These are phyloP conservation scores for Coprinellus aureogranulatus DNA, from an alignment of 768 basidiomycete genomes.

Conservation along the genomic window DNA sequence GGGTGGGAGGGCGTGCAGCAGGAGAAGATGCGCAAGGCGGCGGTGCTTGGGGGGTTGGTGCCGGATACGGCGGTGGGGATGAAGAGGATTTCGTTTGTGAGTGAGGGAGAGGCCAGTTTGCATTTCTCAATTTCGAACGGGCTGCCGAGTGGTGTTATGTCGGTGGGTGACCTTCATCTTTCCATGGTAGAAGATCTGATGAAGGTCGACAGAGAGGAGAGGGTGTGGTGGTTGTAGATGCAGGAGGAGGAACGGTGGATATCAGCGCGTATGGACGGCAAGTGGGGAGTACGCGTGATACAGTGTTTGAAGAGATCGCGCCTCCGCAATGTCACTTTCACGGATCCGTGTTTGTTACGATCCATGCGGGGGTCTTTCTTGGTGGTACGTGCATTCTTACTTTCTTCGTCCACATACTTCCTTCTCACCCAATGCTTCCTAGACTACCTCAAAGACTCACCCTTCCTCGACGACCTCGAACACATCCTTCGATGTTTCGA, in stretches of 20 bases:
- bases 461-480: slow-evolving; percentile 34
- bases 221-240: slow-evolving; percentile 53
- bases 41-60: slow-evolving; percentile 49
- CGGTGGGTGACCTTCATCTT: slow-evolving; percentile 14
- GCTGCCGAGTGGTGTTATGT: slow-evolving; percentile 31
- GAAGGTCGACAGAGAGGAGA: slow-evolving; percentile 32
- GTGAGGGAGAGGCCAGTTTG: slow-evolving; percentile 59
- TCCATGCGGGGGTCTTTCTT: slow-evolving; percentile 32
- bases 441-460: slow-evolving; percentile 38
- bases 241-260: slow-evolving; percentile 61
- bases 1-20: slow-evolving; percentile 61
- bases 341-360: slow-evolving; percentile 48
- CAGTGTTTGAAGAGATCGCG: slow-evolving; percentile 42
- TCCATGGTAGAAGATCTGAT: background rate
- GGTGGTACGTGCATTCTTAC: slow-evolving; percentile 23
- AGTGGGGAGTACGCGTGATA: slow-evolving; percentile 13
- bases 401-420: background rate
- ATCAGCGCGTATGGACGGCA: slow-evolving; percentile 45
- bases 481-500: slow-evolving; percentile 42
- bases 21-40: slow-evolving; percentile 48
- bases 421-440: background rate
- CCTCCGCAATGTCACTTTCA: slow-evolving; percentile 40
- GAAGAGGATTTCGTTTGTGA: slow-evolving; percentile 47
- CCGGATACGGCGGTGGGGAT: slow-evolving; percentile 32
- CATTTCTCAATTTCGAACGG: slow-evolving; percentile 50